Evolutionary conservation across 176 grass and related monocot species (phyloP).

Genomic region (Carex scoparia): DNA sequence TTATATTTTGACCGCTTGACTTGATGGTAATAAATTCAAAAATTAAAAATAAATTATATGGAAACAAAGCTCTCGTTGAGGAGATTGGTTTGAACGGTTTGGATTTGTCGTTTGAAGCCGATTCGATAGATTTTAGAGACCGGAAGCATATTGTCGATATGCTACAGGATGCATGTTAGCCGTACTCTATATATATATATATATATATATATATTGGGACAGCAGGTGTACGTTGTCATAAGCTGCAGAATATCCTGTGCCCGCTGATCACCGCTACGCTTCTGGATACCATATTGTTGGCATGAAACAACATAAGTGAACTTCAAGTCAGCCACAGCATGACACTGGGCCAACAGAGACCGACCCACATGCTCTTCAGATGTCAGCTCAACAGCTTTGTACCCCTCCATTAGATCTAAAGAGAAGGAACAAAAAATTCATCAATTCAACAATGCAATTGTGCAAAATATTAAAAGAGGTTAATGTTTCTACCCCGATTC

Average conservation of each 20-base stretch:
- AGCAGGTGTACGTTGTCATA: conserved; percentile 72
- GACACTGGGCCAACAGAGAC: conserved; percentile 61
- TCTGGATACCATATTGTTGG: conserved; percentile 97
- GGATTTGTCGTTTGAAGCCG: too few species aligned
- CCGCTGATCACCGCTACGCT: conserved; percentile 54
- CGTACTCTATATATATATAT: too few species aligned
- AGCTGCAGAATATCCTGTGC: conserved; percentile 85
- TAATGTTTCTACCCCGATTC: neutral
- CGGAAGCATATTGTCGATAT: too few species aligned
- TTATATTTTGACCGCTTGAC: too few species aligned
- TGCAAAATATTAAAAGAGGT: neutral
- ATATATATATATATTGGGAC: neutral
- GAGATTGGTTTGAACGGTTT: too few species aligned
- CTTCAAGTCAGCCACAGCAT: conserved; percentile 97
- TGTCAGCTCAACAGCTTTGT: conserved; percentile 60
- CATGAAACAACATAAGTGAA: conserved; percentile 97
- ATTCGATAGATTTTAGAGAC: too few species aligned
- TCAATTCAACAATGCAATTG: neutral
- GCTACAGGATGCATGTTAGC: too few species aligned
- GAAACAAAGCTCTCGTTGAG: too few species aligned
- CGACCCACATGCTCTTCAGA: conserved; percentile 57
- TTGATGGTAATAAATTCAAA: too few species aligned
- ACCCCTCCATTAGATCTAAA: conserved; percentile 91
- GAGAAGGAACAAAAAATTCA: neutral
- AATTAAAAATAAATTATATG: too few species aligned